Base-by-base conservation (phyloP, 495 filamentous ascomycete species). In the Penicillium lividum region DNA sequence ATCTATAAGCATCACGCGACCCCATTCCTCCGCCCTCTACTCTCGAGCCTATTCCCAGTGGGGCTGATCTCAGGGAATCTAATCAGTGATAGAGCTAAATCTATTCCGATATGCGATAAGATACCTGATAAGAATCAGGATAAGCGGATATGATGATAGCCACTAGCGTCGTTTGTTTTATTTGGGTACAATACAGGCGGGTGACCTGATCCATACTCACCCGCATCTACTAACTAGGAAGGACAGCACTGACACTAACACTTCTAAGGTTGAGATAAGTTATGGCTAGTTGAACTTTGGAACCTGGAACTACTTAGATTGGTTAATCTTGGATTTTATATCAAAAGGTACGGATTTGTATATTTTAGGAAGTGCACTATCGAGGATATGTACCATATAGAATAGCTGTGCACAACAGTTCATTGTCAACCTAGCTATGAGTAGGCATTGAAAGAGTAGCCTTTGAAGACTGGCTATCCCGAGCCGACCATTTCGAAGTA, bases 401-500 rank as follows among this genome's bases (percentile, higher is more conserved):
- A 22, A 22, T 22, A 22, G 1, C 22, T 15, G 11, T 9, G 1
- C 11, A 15, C 8, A 4, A 7, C 11, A 4, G 11, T 11, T 3
- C 10, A 38, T 13, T 0, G 11, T 3, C 4, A 3, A n/a, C 42
- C 15, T 31, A 34, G 3, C 13, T 56, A 38, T 53, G 30, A 4
- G 56, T 58, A 18, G 56, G 56, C 56, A 58, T 58, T 1, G 56
- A 58, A 11, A 58, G 56, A 6, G 47, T 47, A 28, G 44, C 31
- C 45, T 53, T 58, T 3, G 28, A 10, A 16, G 56, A 30, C 30
- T 36, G 18, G 22, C n/a, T 40, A 47, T 58, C 56, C 11, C 56
- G 40, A n/a, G 42, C 43, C n/a, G 56, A 31, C 56, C 56, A 58
- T 33, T 58, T 58, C 18, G 56, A 58, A 7, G 93, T 97, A 45